A percentile compares a stretch with the other conserved stretches of the same genome.
Conservation (phyloP, 1,139 yeast species). For the Geotrichum cucujoidarum region DNA sequence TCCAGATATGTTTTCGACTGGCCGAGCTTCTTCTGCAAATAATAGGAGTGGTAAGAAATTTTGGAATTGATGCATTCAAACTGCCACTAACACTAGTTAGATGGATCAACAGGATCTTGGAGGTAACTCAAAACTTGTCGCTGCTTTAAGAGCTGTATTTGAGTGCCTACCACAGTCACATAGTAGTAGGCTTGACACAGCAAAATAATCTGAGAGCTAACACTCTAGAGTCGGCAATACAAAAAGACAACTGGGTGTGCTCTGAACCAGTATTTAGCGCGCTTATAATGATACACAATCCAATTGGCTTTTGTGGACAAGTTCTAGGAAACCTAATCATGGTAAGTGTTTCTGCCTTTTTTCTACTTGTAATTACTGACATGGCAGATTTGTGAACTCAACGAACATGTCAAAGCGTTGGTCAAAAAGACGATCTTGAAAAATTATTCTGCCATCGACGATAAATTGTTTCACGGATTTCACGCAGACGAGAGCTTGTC, state of each 20-base stretch:
- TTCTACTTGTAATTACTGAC: background rate
- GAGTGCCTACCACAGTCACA: background rate
- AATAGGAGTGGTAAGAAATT: background rate
- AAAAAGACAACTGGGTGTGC: constrained; percentile 9
- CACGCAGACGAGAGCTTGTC: background rate
- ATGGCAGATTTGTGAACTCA: constrained; percentile 11
- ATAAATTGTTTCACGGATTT: background rate
- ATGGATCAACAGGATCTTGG: background rate
- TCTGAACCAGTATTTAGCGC: background rate
- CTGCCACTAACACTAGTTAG: no score
- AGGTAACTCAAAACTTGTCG: background rate
- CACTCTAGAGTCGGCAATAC: background rate
- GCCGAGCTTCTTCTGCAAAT: constrained; percentile 1
- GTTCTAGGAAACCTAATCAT: constrained; percentile 10
- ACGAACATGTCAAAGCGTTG: background rate
- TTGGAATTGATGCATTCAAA: no score
- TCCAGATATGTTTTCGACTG: background rate
- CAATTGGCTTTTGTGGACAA: background rate
- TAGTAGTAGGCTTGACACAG: background rate
- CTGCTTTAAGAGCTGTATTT: background rate
- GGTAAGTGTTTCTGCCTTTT: background rate
- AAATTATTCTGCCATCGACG: background rate
- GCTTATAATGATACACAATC: constrained; percentile 7
- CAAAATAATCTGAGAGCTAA: background rate
- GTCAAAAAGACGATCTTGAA: background rate